phyloP scores from a whole-genome alignment of 2,329 filamentous ascomycete genomes.

The Conoideocrella luteorostrata region DNA sequence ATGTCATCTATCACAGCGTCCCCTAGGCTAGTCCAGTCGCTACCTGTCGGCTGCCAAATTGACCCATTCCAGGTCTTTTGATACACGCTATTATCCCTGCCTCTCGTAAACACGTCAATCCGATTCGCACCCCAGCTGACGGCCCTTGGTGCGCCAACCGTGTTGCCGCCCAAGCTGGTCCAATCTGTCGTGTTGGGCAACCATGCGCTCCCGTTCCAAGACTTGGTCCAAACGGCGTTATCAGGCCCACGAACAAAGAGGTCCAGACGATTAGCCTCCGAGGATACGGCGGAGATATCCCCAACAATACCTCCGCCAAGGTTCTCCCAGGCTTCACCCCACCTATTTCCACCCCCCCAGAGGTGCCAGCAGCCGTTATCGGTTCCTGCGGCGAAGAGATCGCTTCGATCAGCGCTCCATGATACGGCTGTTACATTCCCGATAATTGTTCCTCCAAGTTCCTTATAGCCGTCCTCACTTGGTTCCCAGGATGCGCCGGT shows the following conservation, averaged over 20 bases:
- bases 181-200: conserved; percentile 11
- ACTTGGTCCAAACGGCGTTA: conserved; percentile 21
- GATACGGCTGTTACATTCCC: conserved; percentile 16
- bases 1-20: conserved; percentile 17
- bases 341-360: conserved; percentile 12
- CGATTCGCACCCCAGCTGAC: conserved; percentile 18
- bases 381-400: conserved; percentile 17
- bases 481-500: conserved; percentile 2
- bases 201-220: conserved; percentile 20
- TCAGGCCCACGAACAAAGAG: conserved; percentile 23
- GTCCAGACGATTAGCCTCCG: conserved; percentile 20
- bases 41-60: conserved; percentile 4
- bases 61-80: conserved; percentile 10
- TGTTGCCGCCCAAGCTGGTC: conserved; percentile 19
- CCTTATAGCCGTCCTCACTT: conserved; percentile 12
- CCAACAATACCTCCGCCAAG: conserved; percentile 22
- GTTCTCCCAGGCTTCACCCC: conserved; percentile 16
- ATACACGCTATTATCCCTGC: conserved; percentile 5
- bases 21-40: conserved; percentile 3
- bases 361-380: conserved; percentile 18
- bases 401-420: conserved; percentile 18
- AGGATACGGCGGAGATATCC: conserved; percentile 19
- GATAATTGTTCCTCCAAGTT: conserved; percentile 11
- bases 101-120: conserved; percentile 17
- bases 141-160: conserved; percentile 17